These are phyloP conservation scores for Dactylellina sp. DNA, from an alignment of 2,329 filamentous ascomycete species.

Conservation along the genomic window DNA sequence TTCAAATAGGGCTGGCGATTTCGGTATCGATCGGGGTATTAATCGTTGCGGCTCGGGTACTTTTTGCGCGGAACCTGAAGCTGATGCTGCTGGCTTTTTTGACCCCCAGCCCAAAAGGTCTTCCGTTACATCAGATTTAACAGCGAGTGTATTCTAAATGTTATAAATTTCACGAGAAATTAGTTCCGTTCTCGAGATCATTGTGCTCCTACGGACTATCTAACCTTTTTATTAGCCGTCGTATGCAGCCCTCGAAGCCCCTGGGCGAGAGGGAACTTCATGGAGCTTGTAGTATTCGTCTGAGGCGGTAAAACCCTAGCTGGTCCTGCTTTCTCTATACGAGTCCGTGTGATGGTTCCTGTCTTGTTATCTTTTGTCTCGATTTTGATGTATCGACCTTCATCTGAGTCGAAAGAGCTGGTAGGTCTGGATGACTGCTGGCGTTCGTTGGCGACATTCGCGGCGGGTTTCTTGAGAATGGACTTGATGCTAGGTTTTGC, in stretches of 20 bases:
- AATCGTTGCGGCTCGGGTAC: slow-evolving; percentile 35
- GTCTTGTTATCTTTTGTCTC: slow-evolving; percentile 40
- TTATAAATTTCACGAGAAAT: neutral
- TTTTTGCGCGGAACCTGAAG: neutral
- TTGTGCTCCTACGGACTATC: neutral
- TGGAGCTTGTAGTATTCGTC: neutral
- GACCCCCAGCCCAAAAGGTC: slow-evolving; percentile 23
- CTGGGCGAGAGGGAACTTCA: slow-evolving; percentile 2
- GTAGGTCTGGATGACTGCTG: neutral
- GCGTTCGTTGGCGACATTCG: neutral
- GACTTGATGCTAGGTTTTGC: slow-evolving; percentile 46
- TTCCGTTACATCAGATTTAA: slow-evolving; percentile 25
- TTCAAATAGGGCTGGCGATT: slow-evolving; percentile 17
- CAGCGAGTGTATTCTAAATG: slow-evolving; percentile 14
- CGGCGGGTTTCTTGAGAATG: slow-evolving; percentile 49
- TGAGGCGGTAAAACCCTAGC: neutral
- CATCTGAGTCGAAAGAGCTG: slow-evolving; percentile 34
- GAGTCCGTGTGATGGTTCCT: slow-evolving; percentile 22
- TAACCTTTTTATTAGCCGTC: slow-evolving; percentile 12
- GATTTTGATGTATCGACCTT: slow-evolving; percentile 31
- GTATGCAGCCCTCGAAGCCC: slow-evolving; percentile 20
- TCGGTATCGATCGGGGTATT: slow-evolving; percentile 27
- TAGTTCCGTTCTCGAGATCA: neutral
- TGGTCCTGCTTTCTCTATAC: slow-evolving; percentile 37
- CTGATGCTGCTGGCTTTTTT: slow-evolving; percentile 8